Conservation (phyloP, 805 yeast genomes). For the Cyberlindnera misumaiensis region DNA sequence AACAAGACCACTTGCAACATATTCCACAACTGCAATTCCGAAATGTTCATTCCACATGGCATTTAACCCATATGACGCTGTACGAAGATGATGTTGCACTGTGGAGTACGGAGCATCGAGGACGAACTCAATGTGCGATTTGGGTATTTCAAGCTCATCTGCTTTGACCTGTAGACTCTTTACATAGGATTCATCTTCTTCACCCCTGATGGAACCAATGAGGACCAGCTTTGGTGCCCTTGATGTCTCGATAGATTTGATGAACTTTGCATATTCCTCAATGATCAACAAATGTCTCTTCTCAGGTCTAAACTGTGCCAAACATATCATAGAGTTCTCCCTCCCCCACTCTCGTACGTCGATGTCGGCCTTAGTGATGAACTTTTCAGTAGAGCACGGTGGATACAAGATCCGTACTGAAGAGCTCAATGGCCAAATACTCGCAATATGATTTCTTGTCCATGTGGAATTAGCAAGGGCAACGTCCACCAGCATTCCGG, state of each 20-base stretch:
- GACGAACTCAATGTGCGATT: conserved; percentile 41
- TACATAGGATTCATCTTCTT: conserved; percentile 57
- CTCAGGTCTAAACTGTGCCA: conserved; percentile 95
- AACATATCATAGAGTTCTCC: conserved; percentile 32
- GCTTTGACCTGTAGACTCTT: conserved; percentile 39
- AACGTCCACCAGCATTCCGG: conserved; percentile 61
- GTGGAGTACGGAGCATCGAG: conserved; percentile 68
- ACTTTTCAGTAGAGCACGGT: conserved; percentile 73
- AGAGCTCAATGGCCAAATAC: conserved; percentile 52
- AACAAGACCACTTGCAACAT: conserved; percentile 75
- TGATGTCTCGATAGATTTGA: conserved; percentile 18
- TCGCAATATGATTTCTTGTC: conserved; percentile 72
- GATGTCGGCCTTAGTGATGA: conserved; percentile 22
- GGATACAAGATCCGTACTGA: conserved; percentile 63
- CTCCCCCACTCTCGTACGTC: conserved; percentile 18
- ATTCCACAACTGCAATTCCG: conserved; percentile 96
- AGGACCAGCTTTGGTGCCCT: conserved; percentile 54
- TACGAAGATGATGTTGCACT: conserved; percentile 46
- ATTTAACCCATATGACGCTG: conserved; percentile 72
- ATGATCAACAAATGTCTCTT: conserved; percentile 78
- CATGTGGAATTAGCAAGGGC: conserved; percentile 83
- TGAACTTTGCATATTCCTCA: conserved; percentile 52
- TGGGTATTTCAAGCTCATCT: conserved; percentile 34
- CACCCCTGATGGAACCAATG: conserved; percentile 78
- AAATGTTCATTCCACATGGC: conserved; percentile 99